Conservation (phyloP, 2,329 filamentous ascomycete genomes). For the Mycocentrospora acerina region DNA sequence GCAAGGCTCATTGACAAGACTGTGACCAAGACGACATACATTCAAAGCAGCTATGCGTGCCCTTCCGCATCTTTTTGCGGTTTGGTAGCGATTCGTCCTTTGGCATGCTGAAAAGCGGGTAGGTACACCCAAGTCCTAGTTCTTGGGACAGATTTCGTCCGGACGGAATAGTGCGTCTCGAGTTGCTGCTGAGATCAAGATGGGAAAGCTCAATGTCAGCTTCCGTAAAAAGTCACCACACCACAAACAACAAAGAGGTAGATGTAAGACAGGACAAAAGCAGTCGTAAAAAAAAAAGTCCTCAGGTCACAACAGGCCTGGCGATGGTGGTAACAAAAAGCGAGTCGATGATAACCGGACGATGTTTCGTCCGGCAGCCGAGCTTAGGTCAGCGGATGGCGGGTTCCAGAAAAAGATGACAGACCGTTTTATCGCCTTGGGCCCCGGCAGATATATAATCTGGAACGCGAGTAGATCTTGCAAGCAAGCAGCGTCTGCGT, state of each 20-base stretch:
- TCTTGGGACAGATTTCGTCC: slow-evolving; percentile 24
- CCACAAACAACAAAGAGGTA: neutral
- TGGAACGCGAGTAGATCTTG: no score
- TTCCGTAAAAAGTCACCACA: neutral
- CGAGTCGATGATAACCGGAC: slow-evolving; percentile 9
- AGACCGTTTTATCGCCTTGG: no score
- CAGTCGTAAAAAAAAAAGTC: no score
- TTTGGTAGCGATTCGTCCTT: slow-evolving; percentile 37
- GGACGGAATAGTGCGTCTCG: slow-evolving; percentile 6
- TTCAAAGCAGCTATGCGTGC: slow-evolving; percentile 48
- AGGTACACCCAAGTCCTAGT: slow-evolving; percentile 2
- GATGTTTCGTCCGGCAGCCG: slow-evolving; percentile 5
- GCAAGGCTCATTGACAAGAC: neutral
- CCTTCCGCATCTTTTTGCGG: slow-evolving; percentile 48
- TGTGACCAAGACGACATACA: slow-evolving; percentile 35
- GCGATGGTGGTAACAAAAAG: slow-evolving; percentile 6
- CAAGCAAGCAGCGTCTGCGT: neutral
- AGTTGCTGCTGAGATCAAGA: no score
- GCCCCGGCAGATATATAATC: no score
- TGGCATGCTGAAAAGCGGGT: slow-evolving; percentile 31
- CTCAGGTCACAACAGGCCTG: neutral
- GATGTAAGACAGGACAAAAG: no score
- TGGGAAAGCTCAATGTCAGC: no score
- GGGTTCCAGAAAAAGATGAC: no score
- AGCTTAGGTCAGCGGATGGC: slow-evolving; percentile 8